phyloP scores from a whole-genome alignment of 225 moss, liverwort and hornwort species.

The Ulota crispa region DNA sequence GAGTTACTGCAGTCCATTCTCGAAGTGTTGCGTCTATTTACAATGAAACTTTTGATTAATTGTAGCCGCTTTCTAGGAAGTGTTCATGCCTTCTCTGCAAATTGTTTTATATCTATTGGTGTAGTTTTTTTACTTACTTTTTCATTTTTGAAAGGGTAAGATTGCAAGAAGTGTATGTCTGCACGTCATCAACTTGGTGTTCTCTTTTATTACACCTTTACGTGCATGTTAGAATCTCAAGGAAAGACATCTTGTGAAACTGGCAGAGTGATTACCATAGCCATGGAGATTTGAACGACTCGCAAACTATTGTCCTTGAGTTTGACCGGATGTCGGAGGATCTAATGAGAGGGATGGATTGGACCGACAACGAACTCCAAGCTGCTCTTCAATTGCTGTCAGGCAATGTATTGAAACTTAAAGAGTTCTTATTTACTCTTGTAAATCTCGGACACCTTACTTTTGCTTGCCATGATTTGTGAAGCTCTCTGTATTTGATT shows the following conservation, averaged over 20 bases:
- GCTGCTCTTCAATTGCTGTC: slow-evolving; percentile 53
- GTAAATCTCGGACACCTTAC: slow-evolving; percentile 26
- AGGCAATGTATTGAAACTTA: slow-evolving; percentile 42
- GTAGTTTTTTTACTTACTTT: slow-evolving; percentile 5
- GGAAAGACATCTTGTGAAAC: slow-evolving; percentile 18
- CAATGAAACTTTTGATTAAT: background rate
- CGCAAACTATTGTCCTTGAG: slow-evolving; percentile 63
- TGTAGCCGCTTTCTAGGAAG: slow-evolving; percentile 16
- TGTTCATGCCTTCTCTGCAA: slow-evolving; percentile 9
- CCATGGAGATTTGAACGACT: slow-evolving; percentile 55
- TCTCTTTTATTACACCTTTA: slow-evolving; percentile 1
- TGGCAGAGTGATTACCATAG: slow-evolving; percentile 72
- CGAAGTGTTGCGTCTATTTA: background rate
- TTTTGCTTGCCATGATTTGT: slow-evolving; percentile 22
- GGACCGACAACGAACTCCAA: slow-evolving; percentile 70
- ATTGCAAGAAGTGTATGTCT: slow-evolving; percentile 13
- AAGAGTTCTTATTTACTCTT: slow-evolving; percentile 45
- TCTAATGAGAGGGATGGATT: slow-evolving; percentile 61
- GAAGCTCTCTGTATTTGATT: background rate
- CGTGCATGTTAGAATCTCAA: slow-evolving; percentile 27
- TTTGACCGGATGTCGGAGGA: slow-evolving; percentile 74
- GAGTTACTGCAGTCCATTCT: slow-evolving; percentile 12
- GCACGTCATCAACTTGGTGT: slow-evolving; percentile 21
- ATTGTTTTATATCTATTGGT: slow-evolving; percentile 4
- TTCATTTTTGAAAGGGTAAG: slow-evolving; percentile 9